phyloP scores from a whole-genome alignment of 2,329 filamentous ascomycete species.

The Scortechinia acanthostroma region DNA sequence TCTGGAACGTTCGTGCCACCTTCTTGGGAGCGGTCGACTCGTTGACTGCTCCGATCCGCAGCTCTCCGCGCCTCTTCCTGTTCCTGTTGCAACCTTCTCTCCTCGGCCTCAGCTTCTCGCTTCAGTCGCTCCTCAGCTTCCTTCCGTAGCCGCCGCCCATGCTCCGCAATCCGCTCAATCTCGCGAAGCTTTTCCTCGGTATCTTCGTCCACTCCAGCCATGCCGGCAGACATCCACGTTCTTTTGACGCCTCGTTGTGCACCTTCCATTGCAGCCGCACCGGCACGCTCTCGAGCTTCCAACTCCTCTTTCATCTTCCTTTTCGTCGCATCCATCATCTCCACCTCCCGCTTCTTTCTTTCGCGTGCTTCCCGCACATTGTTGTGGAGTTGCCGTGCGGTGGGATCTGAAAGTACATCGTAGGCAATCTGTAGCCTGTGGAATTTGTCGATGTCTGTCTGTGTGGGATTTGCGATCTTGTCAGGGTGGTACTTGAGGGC shows the following conservation, averaged over 20 bases:
- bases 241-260: conserved; percentile 37
- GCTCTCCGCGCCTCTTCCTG: conserved; percentile 10
- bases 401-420: conserved; percentile 48
- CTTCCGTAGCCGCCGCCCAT: conserved; percentile 32
- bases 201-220: conserved; percentile 5
- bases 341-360: conserved; percentile 43
- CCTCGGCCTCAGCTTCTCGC: conserved; percentile 10
- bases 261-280: conserved; percentile 19
- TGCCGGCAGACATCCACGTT: conserved; percentile 29
- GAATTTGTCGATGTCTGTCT: conserved; percentile 47
- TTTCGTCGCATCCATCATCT: conserved; percentile 44
- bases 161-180: conserved; percentile 35
- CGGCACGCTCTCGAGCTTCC: conserved; percentile 44
- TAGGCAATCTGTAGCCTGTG: conserved; percentile 52
- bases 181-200: conserved; percentile 31
- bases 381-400: conserved; percentile 48
- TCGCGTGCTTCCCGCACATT: conserved; percentile 44
- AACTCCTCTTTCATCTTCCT: conserved; percentile 56
- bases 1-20: conserved; percentile 34
- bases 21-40: conserved; percentile 21
- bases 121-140: conserved; percentile 27
- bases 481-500: conserved; percentile 60
- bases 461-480: conserved; percentile 43
- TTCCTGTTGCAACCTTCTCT: conserved; percentile 15
- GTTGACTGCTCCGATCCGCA: conserved; percentile 10